These are phyloP conservation scores for Aegilops umbellulata DNA, from an alignment of 176 grass and related monocot genomes.

Conservation along the genomic window DNA sequence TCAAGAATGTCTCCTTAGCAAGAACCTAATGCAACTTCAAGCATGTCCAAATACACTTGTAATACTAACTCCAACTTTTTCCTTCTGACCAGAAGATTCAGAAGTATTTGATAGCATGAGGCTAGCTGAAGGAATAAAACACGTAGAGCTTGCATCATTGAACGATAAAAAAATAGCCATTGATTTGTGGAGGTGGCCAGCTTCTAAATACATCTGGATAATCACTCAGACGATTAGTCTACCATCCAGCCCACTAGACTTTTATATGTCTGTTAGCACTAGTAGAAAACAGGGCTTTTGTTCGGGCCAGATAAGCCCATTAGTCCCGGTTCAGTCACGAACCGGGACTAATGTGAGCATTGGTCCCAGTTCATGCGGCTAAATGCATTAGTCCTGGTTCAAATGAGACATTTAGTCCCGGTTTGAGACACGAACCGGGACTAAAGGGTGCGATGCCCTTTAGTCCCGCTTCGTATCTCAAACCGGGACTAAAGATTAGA, in stretches of 20 bases:
- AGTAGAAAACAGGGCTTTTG: no score
- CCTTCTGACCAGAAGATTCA: constrained; percentile 50
- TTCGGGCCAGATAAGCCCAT: no score
- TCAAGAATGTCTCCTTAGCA: constrained; percentile 53
- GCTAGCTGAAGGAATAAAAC: constrained; percentile 44
- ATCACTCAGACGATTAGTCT: constrained; percentile 44
- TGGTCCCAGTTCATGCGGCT: no score
- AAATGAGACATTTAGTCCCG: no score
- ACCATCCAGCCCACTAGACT: background rate
- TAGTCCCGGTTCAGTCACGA: no score
- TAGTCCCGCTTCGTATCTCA: no score
- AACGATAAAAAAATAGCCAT: constrained; percentile 43
- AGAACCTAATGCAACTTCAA: constrained; percentile 60
- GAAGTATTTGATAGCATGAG: constrained; percentile 53
- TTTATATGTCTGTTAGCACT: no score
- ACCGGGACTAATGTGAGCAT: no score
- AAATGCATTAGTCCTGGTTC: no score
- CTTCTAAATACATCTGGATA: constrained; percentile 47
- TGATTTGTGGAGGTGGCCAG: constrained; percentile 45
- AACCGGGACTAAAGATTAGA: no score
- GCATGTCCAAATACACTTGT: constrained; percentile 81
- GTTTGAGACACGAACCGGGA: no score
- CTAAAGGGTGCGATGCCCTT: no score
- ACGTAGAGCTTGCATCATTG: constrained; percentile 35
- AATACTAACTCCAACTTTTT: constrained; percentile 39